Percentiles rank a stretch among this genome's conserved stretches.
phyloP scores from a whole-genome alignment of 352 stramenopile genomes.

The Phytophthora pseudosyringae region DNA sequence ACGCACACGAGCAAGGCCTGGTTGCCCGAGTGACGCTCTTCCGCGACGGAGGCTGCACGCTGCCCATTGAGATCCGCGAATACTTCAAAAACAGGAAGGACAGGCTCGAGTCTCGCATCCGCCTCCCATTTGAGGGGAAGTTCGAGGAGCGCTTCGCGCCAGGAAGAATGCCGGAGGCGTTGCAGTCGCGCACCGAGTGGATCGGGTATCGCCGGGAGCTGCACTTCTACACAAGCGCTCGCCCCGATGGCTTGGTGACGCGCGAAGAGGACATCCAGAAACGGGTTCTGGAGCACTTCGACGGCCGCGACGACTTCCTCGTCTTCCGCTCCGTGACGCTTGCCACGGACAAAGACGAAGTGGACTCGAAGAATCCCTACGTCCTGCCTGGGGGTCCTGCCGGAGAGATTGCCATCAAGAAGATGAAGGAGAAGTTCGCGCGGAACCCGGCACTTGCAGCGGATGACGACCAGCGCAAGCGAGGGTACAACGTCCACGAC shows the following conservation, averaged over 20 bases:
- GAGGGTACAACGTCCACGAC: constrained; percentile 92
- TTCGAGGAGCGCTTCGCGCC: constrained; percentile 87
- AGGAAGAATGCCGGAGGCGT: constrained; percentile 70
- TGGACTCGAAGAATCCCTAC: constrained; percentile 83
- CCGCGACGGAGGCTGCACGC: constrained; percentile 73
- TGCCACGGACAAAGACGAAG: constrained; percentile 74
- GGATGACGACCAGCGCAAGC: constrained; percentile 88
- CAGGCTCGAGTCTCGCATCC: constrained; percentile 78
- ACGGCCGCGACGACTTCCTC: constrained; percentile 87
- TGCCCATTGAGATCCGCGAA: constrained; percentile 91
- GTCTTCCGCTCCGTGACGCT: constrained; percentile 86
- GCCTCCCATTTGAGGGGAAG: constrained; percentile 85
- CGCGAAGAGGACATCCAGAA: constrained; percentile 91
- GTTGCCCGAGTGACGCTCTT: constrained; percentile 87
- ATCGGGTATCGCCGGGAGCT: constrained; percentile 88
- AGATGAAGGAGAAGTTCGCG: constrained; percentile 94
- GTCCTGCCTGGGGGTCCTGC: constrained; percentile 72
- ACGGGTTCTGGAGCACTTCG: constrained; percentile 87
- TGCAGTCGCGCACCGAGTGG: constrained; percentile 88
- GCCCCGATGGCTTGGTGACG: constrained; percentile 88
- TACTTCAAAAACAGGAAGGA: constrained; percentile 93
- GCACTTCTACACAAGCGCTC: constrained; percentile 92
- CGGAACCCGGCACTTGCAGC: constrained; percentile 60
- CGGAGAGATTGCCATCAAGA: constrained; percentile 88
- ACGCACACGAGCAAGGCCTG: constrained; percentile 89